Evolutionary conservation across 164 flowering plant species (phyloP), one percentile per base, ranked within the genome.

Genomic region (Umbellularia californica): DNA sequence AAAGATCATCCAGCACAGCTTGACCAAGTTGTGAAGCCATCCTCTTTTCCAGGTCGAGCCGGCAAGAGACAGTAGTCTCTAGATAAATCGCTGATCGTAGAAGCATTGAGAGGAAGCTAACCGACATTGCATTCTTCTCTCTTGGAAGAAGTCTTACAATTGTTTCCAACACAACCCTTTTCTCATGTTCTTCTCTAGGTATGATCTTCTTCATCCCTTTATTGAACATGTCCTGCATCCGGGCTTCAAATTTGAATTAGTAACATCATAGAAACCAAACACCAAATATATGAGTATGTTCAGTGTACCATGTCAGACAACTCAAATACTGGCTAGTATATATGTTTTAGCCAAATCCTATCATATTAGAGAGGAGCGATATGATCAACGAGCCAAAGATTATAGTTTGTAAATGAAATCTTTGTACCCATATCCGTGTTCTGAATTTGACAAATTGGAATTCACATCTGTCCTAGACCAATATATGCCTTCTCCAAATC

Each of bases 21-120:
- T 91, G 95, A 14, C 82, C 88, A 12, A 95, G 83, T 78, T 91
- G 97, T 74, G 77, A 50, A 10, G 85, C 91, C 88, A 93, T 87
- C 75, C 95, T 82, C 85, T 86, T 92, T 85, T 95, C 99, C 81
- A 95, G 81, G 76, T 93, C 95, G 62, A 90, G 89, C 79, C 97
- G 80, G 73, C 99, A 95, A 67, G 97, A 92, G 63, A 92, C 90
- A 3, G 97, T 90, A 28, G 97, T 90, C 73, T 93, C 97, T 0
- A 95, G 87, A 76, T 83, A 86, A 70, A 91, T 88, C 2, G 98
- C 89, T 47, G 96, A 88, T 5, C 97, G 84, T 52, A 92, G 88
- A 65, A 92, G 88, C 96, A 87, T 86, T 5, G 97, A 87, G 12
- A 93, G 90, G 78, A 95, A 90, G 84, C 98, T 91, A 65, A 91